These are phyloP conservation scores for Zizania latifolia DNA, from an alignment of 176 grass and related monocot genomes.

Conservation along the genomic window DNA sequence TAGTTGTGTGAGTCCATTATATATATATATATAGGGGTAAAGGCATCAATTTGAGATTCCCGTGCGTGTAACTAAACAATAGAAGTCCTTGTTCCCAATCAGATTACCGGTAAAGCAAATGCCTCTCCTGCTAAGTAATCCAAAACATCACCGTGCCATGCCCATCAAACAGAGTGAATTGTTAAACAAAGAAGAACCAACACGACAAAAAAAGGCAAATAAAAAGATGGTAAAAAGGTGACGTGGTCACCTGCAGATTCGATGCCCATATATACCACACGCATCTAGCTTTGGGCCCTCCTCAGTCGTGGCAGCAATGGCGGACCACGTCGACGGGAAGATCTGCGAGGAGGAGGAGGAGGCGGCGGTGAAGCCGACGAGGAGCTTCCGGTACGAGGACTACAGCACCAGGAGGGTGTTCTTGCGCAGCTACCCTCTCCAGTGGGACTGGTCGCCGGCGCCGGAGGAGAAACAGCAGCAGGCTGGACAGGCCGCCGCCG, in stretches of 20 bases:
- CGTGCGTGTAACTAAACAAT: too few relatives aligned
- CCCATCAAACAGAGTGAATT: background rate
- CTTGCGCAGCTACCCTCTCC: constrained; percentile 78
- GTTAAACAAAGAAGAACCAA: background rate
- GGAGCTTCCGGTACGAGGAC: constrained; percentile 81
- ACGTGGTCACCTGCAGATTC: background rate
- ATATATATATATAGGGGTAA: too few relatives aligned
- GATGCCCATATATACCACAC: background rate
- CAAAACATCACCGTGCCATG: constrained; percentile 35
- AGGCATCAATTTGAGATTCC: background rate
- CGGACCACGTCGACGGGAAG: constrained; percentile 12
- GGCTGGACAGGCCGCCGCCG: background rate
- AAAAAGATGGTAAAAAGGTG: background rate
- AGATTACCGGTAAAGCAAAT: constrained; percentile 51
- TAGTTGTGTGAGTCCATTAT: too few relatives aligned
- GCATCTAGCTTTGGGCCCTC: background rate
- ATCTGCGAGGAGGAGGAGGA: constrained; percentile 10
- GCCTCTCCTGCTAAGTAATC: constrained; percentile 10
- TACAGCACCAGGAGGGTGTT: constrained; percentile 72
- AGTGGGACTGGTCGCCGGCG: constrained; percentile 44
- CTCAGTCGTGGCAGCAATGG: background rate
- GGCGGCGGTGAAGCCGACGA: constrained; percentile 20
- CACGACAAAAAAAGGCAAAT: background rate
- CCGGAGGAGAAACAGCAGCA: background rate
- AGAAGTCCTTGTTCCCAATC: constrained; percentile 27